A percentile compares a stretch with the other conserved stretches of the same genome.
phyloP scores from a whole-genome alignment of 1,284 basidiomycete genomes.

The Tilletia horrida region DNA sequence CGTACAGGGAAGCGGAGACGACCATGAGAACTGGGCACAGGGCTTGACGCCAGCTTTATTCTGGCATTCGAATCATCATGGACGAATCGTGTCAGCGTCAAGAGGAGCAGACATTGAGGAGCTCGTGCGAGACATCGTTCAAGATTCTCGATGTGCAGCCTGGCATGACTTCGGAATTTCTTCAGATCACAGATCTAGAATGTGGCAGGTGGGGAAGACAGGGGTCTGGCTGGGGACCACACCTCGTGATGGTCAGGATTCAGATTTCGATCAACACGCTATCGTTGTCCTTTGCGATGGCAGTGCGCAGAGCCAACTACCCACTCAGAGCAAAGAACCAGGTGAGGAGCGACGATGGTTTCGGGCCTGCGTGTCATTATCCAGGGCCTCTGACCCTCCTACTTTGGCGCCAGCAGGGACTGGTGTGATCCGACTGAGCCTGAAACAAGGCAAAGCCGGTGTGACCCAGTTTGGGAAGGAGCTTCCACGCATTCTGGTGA shows the following conservation, averaged over 20 bases:
- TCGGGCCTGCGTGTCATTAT: neutral
- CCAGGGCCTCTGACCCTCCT: neutral
- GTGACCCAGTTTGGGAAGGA: neutral
- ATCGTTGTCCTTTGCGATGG: slow-evolving; percentile 3
- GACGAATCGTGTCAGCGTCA: neutral
- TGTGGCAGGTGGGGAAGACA: slow-evolving; percentile 18
- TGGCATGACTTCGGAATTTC: neutral
- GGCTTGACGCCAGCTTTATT: slow-evolving; percentile 71
- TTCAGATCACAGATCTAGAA: neutral
- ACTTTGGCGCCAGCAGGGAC: slow-evolving; percentile 2
- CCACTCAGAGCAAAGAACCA: neutral
- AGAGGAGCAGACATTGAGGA: slow-evolving; percentile 60
- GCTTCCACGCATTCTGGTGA: neutral
- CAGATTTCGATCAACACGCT: neutral
- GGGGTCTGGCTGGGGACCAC: neutral
- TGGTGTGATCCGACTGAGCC: slow-evolving; percentile 24
- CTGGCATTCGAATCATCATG: slow-evolving; percentile 60
- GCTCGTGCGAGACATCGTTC: slow-evolving; percentile 60
- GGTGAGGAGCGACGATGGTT: neutral
- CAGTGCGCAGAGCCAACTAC: no score
- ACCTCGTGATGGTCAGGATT: neutral
- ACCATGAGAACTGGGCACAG: slow-evolving; percentile 80
- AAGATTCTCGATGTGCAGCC: slow-evolving; percentile 2
- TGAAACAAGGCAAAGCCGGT: slow-evolving; percentile 25
- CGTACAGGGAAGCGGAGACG: slow-evolving; percentile 83